Conservation (phyloP, 2,329 filamentous ascomycete genomes). For the Aspergillus unguis region DNA sequence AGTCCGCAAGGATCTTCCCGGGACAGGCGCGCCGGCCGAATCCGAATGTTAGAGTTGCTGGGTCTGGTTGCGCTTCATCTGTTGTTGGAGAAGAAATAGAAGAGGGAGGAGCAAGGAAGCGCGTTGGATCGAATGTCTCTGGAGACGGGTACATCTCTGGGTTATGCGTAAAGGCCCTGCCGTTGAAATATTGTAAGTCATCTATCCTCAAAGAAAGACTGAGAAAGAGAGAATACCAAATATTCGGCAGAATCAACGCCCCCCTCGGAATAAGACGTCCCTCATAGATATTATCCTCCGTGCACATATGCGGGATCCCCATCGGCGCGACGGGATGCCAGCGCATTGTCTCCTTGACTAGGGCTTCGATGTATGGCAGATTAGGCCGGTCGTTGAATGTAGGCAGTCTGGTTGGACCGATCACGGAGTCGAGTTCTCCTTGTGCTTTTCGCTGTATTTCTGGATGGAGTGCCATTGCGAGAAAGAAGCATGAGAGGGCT, state of each 20-base stretch:
- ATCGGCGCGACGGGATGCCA: constrained; percentile 14
- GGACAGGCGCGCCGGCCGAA: constrained; percentile 12
- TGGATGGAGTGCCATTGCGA: constrained; percentile 10
- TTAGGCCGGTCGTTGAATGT: not conserved
- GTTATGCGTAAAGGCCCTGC: constrained; percentile 11
- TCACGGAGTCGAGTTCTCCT: constrained; percentile 9
- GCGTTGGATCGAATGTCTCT: constrained; percentile 5
- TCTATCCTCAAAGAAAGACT: too few species aligned
- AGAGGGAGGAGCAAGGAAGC: not conserved
- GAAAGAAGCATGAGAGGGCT: constrained; percentile 11
- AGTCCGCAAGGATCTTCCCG: not conserved
- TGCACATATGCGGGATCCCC: constrained; percentile 2
- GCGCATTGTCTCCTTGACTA: constrained; percentile 9
- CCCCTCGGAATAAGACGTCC: too few species aligned
- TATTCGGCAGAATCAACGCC: constrained; percentile 7
- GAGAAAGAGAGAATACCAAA: constrained; percentile 3
- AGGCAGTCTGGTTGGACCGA: not conserved
- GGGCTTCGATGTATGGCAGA: constrained; percentile 12
- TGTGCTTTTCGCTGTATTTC: constrained; percentile 10
- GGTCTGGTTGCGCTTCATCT: not conserved
- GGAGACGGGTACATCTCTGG: constrained; percentile 4
- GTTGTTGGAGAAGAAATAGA: too few species aligned
- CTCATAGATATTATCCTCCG: constrained; percentile 7
- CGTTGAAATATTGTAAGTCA: not conserved
- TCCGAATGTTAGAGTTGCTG: constrained; percentile 3